These are phyloP conservation scores for Pseudohalonectria lignicola DNA, from an alignment of 2,329 filamentous ascomycete species.

Conservation along the genomic window DNA sequence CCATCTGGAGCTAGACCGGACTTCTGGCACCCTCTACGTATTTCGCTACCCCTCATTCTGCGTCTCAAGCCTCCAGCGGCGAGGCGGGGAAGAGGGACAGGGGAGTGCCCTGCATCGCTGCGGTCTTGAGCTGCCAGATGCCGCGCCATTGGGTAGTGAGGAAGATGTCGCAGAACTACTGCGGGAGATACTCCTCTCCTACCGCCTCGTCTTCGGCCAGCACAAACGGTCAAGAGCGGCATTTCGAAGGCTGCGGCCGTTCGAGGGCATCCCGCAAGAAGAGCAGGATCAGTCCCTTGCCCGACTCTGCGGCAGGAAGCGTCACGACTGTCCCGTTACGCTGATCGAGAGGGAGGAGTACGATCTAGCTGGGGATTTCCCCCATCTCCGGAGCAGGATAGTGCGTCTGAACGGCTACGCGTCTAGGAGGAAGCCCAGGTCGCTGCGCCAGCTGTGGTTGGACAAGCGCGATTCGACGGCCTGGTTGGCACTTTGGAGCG, in stretches of 20 bases:
- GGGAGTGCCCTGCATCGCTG: constrained; percentile 2
- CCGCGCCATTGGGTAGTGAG: constrained; percentile 6
- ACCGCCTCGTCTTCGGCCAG: constrained; percentile 13
- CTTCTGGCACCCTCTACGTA: constrained; percentile 10
- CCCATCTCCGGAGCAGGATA: constrained; percentile 7
- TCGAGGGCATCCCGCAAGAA: constrained; percentile 2
- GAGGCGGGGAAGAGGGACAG: too few relatives aligned
- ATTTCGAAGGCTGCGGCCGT: constrained; percentile 9
- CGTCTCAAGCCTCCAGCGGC: constrained; percentile 5
- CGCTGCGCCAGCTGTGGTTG: constrained; percentile 9
- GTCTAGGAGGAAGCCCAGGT: constrained; percentile 6
- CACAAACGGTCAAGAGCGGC: constrained; percentile 7
- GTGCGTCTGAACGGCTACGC: constrained; percentile 5
- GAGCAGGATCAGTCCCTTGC: constrained; percentile 5
- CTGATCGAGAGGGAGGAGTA: constrained; percentile 7
- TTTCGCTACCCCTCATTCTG: constrained; percentile 15
- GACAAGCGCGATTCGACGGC: constrained; percentile 13
- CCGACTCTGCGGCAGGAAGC: constrained; percentile 5
- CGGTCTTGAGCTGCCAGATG: background rate
- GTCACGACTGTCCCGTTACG: background rate
- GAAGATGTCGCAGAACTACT: constrained; percentile 10
- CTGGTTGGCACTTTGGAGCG: constrained; percentile 12
- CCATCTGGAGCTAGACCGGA: constrained; percentile 13
- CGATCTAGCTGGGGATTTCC: constrained; percentile 9
- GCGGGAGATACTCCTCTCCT: constrained; percentile 11